Base-by-base conservation (phyloP, 2,329 filamentous ascomycete genomes). In the Venturia pyrina region DNA sequence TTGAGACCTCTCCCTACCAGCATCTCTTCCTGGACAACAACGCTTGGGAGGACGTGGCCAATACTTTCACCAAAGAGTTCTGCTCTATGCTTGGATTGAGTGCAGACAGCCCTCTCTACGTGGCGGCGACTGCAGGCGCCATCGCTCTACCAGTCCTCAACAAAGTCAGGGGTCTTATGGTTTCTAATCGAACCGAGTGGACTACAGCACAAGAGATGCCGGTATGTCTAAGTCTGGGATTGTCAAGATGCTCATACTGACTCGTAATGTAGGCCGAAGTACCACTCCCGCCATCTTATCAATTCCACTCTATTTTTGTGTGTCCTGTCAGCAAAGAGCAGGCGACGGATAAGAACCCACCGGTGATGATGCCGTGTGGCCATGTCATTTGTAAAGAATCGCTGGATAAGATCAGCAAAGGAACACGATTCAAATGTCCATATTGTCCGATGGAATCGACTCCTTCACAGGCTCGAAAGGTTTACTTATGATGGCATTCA, bases 281-380 rank as follows among this genome's bases (percentile, higher is more conserved):
- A 19, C 84, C 87, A 0, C 78, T 89, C 4, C 87, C 87, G 2
- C 83, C 82, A 1, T 80, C 81, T 6, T 89, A 87, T 73, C 81
- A 84, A 64, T 99, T 96, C 80, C 95, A 99, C 76, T 90, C 90
- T 66, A 97, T 99, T 73, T 99, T 99, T 74, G 95, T 99, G 53
- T 99, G 95, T 73, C 95, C 95, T 0, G 95, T 99, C 5, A 93
- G 89, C 72, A 98, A 98, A 76, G 95, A 97, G 74, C 95, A 99
- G 76, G 92, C 90, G 0, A 99, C 93, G 0, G 92, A 96, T 72
- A 79, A 83, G 32, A 99, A 99, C 75, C 95, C 95, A 13, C 92
- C 95, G 1, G 96, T 98, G 89, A 95, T 97, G 85, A 87, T 99
- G 73, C 90, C 91, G 0, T 99, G 95, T 73, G 93, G 95, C 6